Evolutionary conservation across 148 eudicot species (phyloP), one percentile per base, ranked within the genome.

Genomic region (Rhododendron williamsianum): DNA sequence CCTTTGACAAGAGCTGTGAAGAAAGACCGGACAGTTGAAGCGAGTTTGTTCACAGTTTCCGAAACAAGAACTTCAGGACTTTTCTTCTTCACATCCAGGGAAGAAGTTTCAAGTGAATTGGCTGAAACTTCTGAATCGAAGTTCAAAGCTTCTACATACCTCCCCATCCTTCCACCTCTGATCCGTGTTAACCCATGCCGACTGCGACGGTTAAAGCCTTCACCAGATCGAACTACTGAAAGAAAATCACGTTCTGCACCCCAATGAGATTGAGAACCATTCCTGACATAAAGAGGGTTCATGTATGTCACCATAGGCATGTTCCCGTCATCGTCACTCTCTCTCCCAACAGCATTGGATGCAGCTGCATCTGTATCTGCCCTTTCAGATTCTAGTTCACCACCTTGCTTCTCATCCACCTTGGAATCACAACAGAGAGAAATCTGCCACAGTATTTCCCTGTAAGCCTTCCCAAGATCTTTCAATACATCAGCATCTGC

Each of bases 401-500:
- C 90, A 89, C 84, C 91, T 83, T 85, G 92, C 85, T 92, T 95
- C 89, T 94, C 97, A 63, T 93, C 95, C 83, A 86, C 90, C 95
- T 95, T 94, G 41, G 90, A 86, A 87, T 95, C 98, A 89, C 91
- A 90, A 83, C 89, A 89, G 81, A 94, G 60, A 84, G 99, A 97
- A 87, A 95, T 89, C 84, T 95, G 99, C 99, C 99, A 97, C 27
- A 92, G 88, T 21, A 95, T 92, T 89, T 97, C 99, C 91, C 89
- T 91, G 83, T 97, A 95, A 36, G 86, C 92, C 88, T 87, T 92
- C 83, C 99, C 99, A 83, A 97, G 92, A 87, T 95, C 98, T 89
- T 92, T 95, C 89, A 97, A 87, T 81, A 95, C 98, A 88, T 97
- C 99, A 81, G 99, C 93, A 94, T 97, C 94, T 41, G 97, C 93